These are phyloP conservation scores for Cyberlindnera nakhonratchasimensis DNA, from an alignment of 805 yeast species.

Conservation along the genomic window DNA sequence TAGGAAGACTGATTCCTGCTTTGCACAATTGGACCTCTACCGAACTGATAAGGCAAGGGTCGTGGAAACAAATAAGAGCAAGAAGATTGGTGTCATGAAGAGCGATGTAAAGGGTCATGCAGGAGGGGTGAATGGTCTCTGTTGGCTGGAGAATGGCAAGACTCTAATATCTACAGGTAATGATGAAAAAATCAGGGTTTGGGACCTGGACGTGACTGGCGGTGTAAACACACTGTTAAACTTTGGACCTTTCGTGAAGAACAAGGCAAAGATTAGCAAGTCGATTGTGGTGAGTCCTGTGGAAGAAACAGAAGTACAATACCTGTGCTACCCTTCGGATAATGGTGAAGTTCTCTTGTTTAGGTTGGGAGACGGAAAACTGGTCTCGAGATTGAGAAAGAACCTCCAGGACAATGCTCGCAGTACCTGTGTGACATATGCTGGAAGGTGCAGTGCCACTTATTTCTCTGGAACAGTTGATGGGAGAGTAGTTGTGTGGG, in stretches of 20 bases:
- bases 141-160: constrained; percentile 68
- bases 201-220: constrained; percentile 61
- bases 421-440: constrained; percentile 50
- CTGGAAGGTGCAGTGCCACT: constrained; percentile 41
- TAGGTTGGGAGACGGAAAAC: constrained; percentile 57
- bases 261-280: constrained; percentile 40
- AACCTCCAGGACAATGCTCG: constrained; percentile 39
- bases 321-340: constrained; percentile 70
- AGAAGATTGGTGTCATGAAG: constrained; percentile 21
- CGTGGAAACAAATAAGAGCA: constrained; percentile 21
- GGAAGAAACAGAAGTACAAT: constrained; percentile 52
- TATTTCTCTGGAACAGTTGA: constrained; percentile 63
- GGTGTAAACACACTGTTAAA: constrained; percentile 60
- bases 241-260: constrained; percentile 75
- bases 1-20: constrained; percentile 60
- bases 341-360: constrained; percentile 65
- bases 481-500: constrained; percentile 64
- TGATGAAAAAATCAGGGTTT: constrained; percentile 76
- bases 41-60: constrained; percentile 35
- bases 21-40: constrained; percentile 59
- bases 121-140: constrained; percentile 73
- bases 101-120: constrained; percentile 59
- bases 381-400: constrained; percentile 53
- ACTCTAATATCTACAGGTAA: constrained; percentile 64
- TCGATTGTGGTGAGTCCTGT: constrained; percentile 34